Base-by-base conservation (phyloP, 331 rosid genomes). In the Malus hybrid region DNA sequence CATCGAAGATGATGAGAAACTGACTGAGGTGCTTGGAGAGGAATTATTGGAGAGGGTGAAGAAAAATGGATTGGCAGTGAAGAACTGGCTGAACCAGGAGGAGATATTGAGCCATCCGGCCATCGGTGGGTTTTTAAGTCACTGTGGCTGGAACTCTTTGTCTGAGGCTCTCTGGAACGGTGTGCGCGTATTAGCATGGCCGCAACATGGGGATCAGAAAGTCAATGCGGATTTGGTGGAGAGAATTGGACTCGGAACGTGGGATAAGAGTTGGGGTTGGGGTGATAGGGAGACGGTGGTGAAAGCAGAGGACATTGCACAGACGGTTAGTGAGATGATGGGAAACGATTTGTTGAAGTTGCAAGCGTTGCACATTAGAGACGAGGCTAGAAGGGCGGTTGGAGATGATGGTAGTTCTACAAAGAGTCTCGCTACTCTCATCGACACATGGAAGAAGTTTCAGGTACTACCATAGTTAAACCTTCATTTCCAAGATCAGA, bases 121-220 rank as follows among this genome's bases (percentile, higher is more conserved):
- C 22, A 72, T 77, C 1, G 81, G 60, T 30, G 75, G 76, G 7
- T 77, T 77, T 34, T 63, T 70, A 52, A 70, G 76, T 26, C 81
- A 77, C 14, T 61, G 76, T 70, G 81, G 81, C 34, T 77, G 76
- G 81, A 77, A 77, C 55, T 77, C 81, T 4, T 26, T 77, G 56
- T 70, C 70, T 34, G 81, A 77, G 42, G 81, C 76, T 48, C 60
- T 77, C 50, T 77, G 81, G 76, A 66, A 77, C n/a, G 81, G 81
- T 10, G 81, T 77, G 76, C 34, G 26, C 2, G 1, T 77, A 66
- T 71, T 77, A 34, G 56, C 75, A 36, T 77, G 81, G 81, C 81
- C 81, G 1, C 81, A 77, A 71, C 81, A 77, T 33, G 76, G 81
- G 46, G 81, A 77, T 36, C 81, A 77, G 70, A 78, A 71, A 26